Evolutionary conservation across 2,329 filamentous ascomycete genomes (phyloP), one percentile per base, ranked within the genome.

Genomic region (Ophiosphaerella narmari): DNA sequence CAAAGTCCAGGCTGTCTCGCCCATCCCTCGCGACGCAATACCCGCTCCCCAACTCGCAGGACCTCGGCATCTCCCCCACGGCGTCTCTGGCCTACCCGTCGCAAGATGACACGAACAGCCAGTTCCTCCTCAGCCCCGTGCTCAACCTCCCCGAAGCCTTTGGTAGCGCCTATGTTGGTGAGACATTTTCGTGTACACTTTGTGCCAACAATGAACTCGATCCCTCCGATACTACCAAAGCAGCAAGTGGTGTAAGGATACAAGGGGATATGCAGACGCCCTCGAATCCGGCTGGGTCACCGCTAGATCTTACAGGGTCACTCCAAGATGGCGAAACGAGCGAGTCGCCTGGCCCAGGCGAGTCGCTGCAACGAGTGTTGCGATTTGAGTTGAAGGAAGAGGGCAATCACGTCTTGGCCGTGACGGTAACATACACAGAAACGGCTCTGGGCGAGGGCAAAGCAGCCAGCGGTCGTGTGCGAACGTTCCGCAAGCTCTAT

Each of bases 221-320:
- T 16, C 58, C 73, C 35, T 47, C 55, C 1, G 67, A 74, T 39
- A 68, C 71, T 3, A 74, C 69, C 7, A 73, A 75, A 52, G 76
- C 75, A 39, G 86, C 96, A 35, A 87, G 85, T 55, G 89, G 89
- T 48, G 88, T 97, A 44, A 84, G 86, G 46, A 90, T 97, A 63
- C 84, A 89, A 48, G 94, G 92, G 0, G 92, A 97, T 75, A 95
- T 99, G 87, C 95, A 97, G 77, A 96, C 92, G 0, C 93, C 94
- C 0, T 86, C 87, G 3, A 85, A 88, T 47, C 85, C 86, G 29
- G 80, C 67, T 2, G 76, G 75, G 3, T 65, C 91, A 2, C 75
- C 82, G 2, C 79, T 96, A n/a, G 76, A 82, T 14, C 74, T 83
- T 5, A 39, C 50, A n/a, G 71, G 75, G 1, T 72, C 75, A 4